phyloP scores from a whole-genome alignment of 495 filamentous ascomycete species.

The Stereocaulon alpinum region DNA sequence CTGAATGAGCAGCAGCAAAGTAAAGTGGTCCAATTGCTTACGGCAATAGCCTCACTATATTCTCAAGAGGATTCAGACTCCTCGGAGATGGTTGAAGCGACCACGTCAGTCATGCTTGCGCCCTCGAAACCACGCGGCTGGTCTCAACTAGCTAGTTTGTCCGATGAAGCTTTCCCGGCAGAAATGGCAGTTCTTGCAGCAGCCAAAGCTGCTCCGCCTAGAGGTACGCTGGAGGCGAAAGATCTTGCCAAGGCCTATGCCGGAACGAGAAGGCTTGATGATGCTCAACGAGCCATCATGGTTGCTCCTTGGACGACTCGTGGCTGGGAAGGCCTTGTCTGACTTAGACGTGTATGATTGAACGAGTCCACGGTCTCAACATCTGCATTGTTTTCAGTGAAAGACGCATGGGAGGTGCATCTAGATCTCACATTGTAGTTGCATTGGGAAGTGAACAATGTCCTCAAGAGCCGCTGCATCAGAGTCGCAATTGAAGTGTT shows the following conservation, averaged over 20 bases:
- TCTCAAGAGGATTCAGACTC: constrained; percentile 24
- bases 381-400: not conserved
- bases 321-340: constrained; percentile 49
- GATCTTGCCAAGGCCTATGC: constrained; percentile 68
- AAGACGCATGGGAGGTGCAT: not conserved
- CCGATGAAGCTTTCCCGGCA: constrained; percentile 47
- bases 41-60: constrained; percentile 40
- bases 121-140: constrained; percentile 69
- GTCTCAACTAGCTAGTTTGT: constrained; percentile 53
- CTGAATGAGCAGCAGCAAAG: constrained; percentile 36
- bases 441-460: not conserved
- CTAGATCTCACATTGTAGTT: not conserved
- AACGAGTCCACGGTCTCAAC: not conserved
- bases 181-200: constrained; percentile 77
- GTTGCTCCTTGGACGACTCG: constrained; percentile 64
- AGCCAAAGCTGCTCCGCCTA: constrained; percentile 57
- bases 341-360: constrained; percentile 8
- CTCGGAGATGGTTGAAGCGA: constrained; percentile 38
- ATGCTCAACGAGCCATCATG: constrained; percentile 69
- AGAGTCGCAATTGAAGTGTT: not conserved
- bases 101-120: constrained; percentile 63
- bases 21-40: constrained; percentile 47
- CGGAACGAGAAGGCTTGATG: constrained; percentile 56
- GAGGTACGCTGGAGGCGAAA: constrained; percentile 52
- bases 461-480: not conserved